phyloP scores from a whole-genome alignment of 2,329 filamentous ascomycete species.

The Aureobasidium sp. region DNA sequence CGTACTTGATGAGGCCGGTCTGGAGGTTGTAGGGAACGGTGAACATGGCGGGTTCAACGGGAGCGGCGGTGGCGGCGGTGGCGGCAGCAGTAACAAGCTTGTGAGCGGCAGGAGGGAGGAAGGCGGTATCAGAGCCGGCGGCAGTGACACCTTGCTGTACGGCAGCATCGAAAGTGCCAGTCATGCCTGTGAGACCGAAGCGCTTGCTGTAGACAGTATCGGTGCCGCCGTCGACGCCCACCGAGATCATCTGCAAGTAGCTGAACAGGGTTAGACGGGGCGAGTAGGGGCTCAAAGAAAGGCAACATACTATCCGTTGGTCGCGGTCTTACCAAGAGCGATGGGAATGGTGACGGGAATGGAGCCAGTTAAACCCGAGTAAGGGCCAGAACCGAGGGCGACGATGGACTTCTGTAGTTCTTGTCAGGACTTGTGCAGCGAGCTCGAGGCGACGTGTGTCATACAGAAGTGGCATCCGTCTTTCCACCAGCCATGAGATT shows the following conservation, averaged over 20 bases:
- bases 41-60: constrained; percentile 19
- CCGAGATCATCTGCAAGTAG: constrained; percentile 52
- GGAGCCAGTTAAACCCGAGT: neutral
- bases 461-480: constrained; percentile 38
- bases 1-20: constrained; percentile 49
- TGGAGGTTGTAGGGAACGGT: constrained; percentile 47
- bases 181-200: constrained; percentile 58
- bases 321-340: neutral
- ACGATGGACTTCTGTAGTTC: neutral
- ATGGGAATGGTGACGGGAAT: neutral
- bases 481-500: constrained; percentile 55
- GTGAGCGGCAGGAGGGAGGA: constrained; percentile 11
- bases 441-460: neutral
- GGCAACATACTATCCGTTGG: constrained; percentile 4
- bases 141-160: constrained; percentile 29
- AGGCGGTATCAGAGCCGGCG: constrained; percentile 28
- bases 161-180: constrained; percentile 44
- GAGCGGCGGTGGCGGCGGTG: constrained; percentile 16
- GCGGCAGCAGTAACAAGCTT: constrained; percentile 27
- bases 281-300: constrained; percentile 23
- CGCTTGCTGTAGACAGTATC: constrained; percentile 53
- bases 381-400: neutral
- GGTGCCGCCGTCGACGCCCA: constrained; percentile 44
- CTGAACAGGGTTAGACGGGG: constrained; percentile 25
- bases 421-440: neutral